Evolutionary conservation across 2,329 filamentous ascomycete genomes (phyloP).

Genomic region (Thelonectria discophora): DNA sequence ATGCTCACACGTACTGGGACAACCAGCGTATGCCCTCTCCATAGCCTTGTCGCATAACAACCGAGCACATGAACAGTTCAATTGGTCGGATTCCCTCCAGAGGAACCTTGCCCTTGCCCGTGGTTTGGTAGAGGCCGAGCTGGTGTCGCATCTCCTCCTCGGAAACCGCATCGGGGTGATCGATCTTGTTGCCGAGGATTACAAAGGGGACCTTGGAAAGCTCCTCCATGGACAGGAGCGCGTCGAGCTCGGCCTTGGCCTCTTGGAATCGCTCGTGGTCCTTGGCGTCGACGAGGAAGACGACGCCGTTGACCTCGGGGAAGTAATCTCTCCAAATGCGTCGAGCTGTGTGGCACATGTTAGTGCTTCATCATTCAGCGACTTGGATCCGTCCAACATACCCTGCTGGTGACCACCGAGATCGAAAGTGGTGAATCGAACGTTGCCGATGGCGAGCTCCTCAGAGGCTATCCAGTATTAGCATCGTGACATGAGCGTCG

Average conservation of each 20-base stretch:
- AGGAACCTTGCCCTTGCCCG: slow-evolving; percentile 93
- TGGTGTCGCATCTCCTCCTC: slow-evolving; percentile 95
- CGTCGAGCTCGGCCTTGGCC: slow-evolving; percentile 96
- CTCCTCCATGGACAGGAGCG: slow-evolving; percentile 95
- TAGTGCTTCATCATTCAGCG: neutral
- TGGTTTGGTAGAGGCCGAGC: slow-evolving; percentile 94
- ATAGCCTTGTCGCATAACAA: slow-evolving; percentile 97
- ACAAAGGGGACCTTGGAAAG: slow-evolving; percentile 95
- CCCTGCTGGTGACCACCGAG: slow-evolving; percentile 93
- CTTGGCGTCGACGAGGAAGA: slow-evolving; percentile 98
- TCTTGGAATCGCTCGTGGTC: slow-evolving; percentile 94
- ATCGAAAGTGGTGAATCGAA: slow-evolving; percentile 95
- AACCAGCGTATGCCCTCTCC: slow-evolving; percentile 92
- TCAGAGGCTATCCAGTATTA: slow-evolving; percentile 72
- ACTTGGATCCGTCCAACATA: slow-evolving; percentile 47
- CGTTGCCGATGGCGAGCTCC: slow-evolving; percentile 91
- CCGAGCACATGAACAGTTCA: slow-evolving; percentile 99
- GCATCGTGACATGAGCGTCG: slow-evolving; percentile 14
- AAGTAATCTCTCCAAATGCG: slow-evolving; percentile 98
- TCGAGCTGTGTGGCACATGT: slow-evolving; percentile 68
- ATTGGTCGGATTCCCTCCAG: slow-evolving; percentile 93
- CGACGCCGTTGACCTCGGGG: slow-evolving; percentile 94
- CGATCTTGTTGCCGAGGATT: slow-evolving; percentile 98
- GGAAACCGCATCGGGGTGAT: slow-evolving; percentile 93
- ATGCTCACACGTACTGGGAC: slow-evolving; percentile 81